phyloP scores from a whole-genome alignment of 768 basidiomycete genomes.

The Tulasnella sp. region DNA sequence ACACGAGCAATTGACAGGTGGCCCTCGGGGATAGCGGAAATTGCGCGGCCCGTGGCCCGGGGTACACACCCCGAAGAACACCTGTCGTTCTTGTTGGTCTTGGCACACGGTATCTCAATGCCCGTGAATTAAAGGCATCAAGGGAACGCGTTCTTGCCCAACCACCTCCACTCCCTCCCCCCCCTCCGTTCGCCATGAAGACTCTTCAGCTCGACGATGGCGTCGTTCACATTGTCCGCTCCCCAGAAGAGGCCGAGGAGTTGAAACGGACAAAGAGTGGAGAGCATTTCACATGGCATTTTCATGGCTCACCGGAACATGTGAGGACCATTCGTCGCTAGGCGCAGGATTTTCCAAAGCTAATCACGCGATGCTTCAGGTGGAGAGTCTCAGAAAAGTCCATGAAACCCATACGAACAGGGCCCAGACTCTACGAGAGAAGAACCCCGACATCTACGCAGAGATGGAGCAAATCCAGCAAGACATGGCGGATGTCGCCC shows the following conservation, averaged over 20 bases:
- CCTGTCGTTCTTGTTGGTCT: not conserved
- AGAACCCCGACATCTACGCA: constrained; percentile 8
- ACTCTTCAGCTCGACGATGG: constrained; percentile 21
- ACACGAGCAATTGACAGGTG: not conserved
- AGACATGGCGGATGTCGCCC: constrained; percentile 5
- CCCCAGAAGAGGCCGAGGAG: constrained; percentile 14
- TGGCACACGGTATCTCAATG: not conserved
- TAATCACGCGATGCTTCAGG: not conserved
- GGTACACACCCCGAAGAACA: not conserved
- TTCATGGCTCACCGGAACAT: constrained; percentile 23
- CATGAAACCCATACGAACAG: not conserved
- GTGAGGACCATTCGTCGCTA: not conserved
- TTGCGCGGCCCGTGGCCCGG: not conserved
- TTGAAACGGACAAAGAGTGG: constrained; percentile 21
- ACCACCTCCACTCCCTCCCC: not conserved
- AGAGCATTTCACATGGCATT: constrained; percentile 17
- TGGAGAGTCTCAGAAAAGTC: not conserved
- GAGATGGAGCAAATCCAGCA: constrained; percentile 10
- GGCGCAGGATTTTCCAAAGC: not conserved
- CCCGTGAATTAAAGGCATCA: not conserved
- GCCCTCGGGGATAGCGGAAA: not conserved
- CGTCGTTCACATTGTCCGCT: constrained; percentile 16
- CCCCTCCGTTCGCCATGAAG: constrained; percentile 6
- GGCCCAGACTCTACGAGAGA: not conserved
- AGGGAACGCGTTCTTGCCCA: not conserved